Percentiles rank a stretch among this genome's conserved stretches.
These are phyloP conservation scores for Heritiera fomes DNA, from an alignment of 345 rosid genomes.

Conservation along the genomic window DNA sequence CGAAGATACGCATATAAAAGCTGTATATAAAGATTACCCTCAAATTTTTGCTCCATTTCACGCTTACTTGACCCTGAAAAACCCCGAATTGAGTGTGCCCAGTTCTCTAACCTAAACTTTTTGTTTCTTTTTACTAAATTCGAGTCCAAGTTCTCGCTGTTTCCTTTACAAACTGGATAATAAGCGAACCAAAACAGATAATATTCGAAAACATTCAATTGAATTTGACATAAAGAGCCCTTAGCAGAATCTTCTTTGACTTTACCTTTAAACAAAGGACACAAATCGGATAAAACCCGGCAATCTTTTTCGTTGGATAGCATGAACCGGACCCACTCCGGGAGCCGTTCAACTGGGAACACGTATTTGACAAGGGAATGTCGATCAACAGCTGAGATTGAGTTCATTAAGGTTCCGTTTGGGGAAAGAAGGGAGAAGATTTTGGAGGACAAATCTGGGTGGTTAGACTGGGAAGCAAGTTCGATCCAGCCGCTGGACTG, in stretches of 20 bases:
- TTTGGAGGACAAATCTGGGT: conserved; percentile 46
- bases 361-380: conserved; percentile 70
- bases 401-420: conserved; percentile 51
- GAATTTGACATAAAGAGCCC: conserved; percentile 57
- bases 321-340: conserved; percentile 68
- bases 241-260: conserved; percentile 54
- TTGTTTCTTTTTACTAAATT: conserved; percentile 43
- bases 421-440: conserved; percentile 66
- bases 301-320: conserved; percentile 53
- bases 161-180: conserved; percentile 77
- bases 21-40: conserved; percentile 62
- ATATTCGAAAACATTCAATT: conserved; percentile 77
- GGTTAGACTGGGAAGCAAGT: conserved; percentile 43
- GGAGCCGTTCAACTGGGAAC: conserved; percentile 80
- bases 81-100: conserved; percentile 62
- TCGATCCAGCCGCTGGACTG: conserved; percentile 63
- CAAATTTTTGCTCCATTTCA: conserved; percentile 50
- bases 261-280: conserved; percentile 64
- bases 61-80: conserved; percentile 55
- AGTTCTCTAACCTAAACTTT: conserved; percentile 58
- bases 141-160: conserved; percentile 43
- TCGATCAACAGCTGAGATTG: conserved; percentile 73
- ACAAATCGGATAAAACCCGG: conserved; percentile 46
- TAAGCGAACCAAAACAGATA: conserved; percentile 93
- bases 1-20: conserved; percentile 74